Evolutionary conservation across 192 early-diverging fungal species (phyloP).

Genomic region (Dissophora ornata): DNA sequence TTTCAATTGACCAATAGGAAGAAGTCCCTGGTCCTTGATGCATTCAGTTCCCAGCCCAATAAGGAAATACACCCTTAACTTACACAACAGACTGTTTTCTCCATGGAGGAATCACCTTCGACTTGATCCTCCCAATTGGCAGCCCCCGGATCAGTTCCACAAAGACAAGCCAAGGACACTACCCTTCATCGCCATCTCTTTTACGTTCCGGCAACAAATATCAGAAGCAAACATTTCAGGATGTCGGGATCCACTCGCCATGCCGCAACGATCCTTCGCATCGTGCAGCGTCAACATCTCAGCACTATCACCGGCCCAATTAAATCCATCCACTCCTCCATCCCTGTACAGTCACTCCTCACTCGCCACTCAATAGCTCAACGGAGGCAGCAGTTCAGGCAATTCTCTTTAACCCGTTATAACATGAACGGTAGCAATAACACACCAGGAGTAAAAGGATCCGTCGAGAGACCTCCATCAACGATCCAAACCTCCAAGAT

Average conservation of each 20-base stretch:
- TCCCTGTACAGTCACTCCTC: neutral
- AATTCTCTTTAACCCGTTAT: neutral
- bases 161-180: too few species aligned
- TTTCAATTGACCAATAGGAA: too few species aligned
- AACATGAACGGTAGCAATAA: neutral
- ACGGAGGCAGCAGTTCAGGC: slow-evolving; percentile 1
- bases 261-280: neutral
- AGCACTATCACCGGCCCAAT: too few species aligned
- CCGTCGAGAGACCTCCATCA: slow-evolving; percentile 19
- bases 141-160: too few species aligned
- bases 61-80: too few species aligned
- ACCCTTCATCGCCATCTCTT: too few species aligned
- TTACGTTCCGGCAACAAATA: too few species aligned
- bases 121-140: too few species aligned
- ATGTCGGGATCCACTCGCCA: slow-evolving; percentile 11
- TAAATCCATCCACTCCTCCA: neutral
- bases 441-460: neutral
- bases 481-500: slow-evolving; percentile 4
- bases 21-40: neutral
- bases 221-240: neutral
- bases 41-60: too few species aligned
- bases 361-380: neutral
- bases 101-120: too few species aligned
- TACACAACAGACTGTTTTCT: too few species aligned
- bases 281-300: neutral